Conservation (phyloP, 805 yeast species). For the Ogataea neopini region DNA sequence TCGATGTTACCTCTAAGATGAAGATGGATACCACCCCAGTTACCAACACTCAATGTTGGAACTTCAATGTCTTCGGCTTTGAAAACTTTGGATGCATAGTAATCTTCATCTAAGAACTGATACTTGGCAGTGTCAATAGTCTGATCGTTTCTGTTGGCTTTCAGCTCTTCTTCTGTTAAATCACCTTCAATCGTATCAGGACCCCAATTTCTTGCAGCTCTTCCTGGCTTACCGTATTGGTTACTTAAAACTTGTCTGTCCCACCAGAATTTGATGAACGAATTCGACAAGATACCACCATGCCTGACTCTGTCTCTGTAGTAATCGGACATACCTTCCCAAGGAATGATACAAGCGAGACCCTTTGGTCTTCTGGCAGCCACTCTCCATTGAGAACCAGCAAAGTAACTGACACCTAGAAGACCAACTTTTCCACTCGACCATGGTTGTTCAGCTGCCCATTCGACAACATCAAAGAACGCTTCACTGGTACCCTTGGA, state of each 20-base stretch:
- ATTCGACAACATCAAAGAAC: conserved; percentile 12
- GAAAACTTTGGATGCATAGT: conserved; percentile 11
- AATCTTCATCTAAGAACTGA: conserved; percentile 12
- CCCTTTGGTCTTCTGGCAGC: conserved; percentile 15
- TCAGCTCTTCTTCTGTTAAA: conserved; percentile 8
- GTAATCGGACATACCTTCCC: conserved; percentile 16
- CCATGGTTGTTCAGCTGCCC: conserved; percentile 13
- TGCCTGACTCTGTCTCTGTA: conserved; percentile 14
- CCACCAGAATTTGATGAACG: conserved; percentile 15
- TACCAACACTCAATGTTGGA: conserved; percentile 14
- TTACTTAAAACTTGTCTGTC: conserved; percentile 12
- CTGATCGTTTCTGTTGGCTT: conserved; percentile 12
- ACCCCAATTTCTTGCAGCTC: conserved; percentile 10
- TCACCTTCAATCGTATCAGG: conserved; percentile 14
- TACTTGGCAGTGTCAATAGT: conserved; percentile 15
- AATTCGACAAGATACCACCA: conserved; percentile 13
- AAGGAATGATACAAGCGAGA: conserved; percentile 11
- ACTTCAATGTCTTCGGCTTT: conserved; percentile 12
- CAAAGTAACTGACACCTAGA: conserved; percentile 12
- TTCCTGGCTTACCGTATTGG: conserved; percentile 13
- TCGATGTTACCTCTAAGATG: conserved; percentile 15
- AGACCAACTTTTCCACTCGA: conserved; percentile 13
- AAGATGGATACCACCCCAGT: conserved; percentile 15
- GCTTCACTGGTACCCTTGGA: conserved; percentile 13
- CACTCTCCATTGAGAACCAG: conserved; percentile 15